Base-by-base conservation (phyloP, 2,329 filamentous ascomycete species). In the Aspergillus fructus region DNA sequence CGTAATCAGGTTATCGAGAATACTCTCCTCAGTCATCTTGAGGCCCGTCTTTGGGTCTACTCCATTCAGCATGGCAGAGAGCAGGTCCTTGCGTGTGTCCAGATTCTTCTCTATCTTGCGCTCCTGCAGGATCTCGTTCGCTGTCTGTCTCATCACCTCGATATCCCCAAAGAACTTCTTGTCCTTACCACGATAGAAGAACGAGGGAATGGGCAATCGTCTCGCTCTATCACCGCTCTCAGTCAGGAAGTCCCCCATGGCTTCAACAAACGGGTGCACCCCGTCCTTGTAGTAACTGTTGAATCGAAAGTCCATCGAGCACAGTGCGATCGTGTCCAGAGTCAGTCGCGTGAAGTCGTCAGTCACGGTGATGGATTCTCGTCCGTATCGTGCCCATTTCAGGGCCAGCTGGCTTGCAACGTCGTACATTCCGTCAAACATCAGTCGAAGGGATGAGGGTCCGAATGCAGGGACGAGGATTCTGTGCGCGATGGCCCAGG, bases 211-310 rank as follows among this genome's bases (percentile, higher is more conserved):
- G 17, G 12, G 33, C 13, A 37, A 15, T 37, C 33, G 33, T 5
- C 33, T 3, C 3, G 33, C 33, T 15, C 33, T 37, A 23, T 21
- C n/a, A 9, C 41, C 17, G 80, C 82, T 59, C 33, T 87, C 85
- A 12, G 71, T 66, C 1, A 92, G 75, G 53, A 89, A 83, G n/a
- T 79, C 79, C 1, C 79, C 79, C 88, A 91, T 90, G 34, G 86
- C 83, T 45, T 79, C 71, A 40, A 91, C 79, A 64, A 92, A 91
- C 0, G 88, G 88, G 62, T 92, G 89, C 69, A 88, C 76, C 8
- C 85, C 78, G 13, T 89, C 83, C 27, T 80, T 79, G 67, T 91
- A 92, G 72, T 87, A 91, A 1, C 84, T 87, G 73, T 91, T 91
- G 79, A 91, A 91, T 17, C 89, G 85, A 58, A 81, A 88, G 39